Evolutionary conservation across 495 filamentous ascomycete species (phyloP).

Genomic region (Podospora australis): DNA sequence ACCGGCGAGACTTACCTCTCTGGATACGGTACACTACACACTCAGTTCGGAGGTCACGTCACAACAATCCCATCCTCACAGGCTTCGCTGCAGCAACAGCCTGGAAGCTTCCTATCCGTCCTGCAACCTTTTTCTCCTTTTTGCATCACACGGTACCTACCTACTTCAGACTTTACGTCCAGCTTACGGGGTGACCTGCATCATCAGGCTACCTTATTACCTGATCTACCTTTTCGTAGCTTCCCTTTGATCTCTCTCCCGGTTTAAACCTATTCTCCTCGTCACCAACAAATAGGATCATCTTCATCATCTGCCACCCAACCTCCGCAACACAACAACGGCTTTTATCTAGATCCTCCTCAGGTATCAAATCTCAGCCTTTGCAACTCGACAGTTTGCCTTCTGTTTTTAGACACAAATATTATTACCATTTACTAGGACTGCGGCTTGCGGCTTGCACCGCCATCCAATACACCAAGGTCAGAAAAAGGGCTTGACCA

Average conservation of each 20-base stretch:
- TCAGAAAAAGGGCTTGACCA: conserved; percentile 11
- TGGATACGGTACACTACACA: neutral
- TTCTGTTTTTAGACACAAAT: conserved; percentile 25
- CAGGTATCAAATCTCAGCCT: neutral
- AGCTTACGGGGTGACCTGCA: neutral
- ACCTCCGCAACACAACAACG: conserved; percentile 2
- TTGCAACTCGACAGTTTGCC: too few species aligned
- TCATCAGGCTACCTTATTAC: conserved; percentile 1
- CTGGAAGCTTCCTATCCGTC: conserved; percentile 8
- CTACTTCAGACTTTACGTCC: conserved; percentile 1
- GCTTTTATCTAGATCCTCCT: conserved; percentile 5
- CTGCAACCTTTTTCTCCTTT: conserved; percentile 11
- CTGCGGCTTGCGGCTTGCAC: conserved; percentile 14
- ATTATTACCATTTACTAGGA: too few species aligned
- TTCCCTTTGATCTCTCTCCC: neutral
- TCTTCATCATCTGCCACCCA: neutral
- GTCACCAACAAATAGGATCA: neutral
- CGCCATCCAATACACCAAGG: conserved; percentile 6
- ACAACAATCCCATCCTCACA: conserved; percentile 6
- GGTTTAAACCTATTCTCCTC: neutral
- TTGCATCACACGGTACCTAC: conserved; percentile 21
- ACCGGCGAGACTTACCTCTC: neutral
- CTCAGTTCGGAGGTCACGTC: conserved; percentile 1
- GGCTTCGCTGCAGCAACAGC: neutral
- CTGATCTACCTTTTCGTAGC: neutral